These are phyloP conservation scores for Lachnellula willkommii DNA, from an alignment of 2,329 filamentous ascomycete species.

Conservation along the genomic window DNA sequence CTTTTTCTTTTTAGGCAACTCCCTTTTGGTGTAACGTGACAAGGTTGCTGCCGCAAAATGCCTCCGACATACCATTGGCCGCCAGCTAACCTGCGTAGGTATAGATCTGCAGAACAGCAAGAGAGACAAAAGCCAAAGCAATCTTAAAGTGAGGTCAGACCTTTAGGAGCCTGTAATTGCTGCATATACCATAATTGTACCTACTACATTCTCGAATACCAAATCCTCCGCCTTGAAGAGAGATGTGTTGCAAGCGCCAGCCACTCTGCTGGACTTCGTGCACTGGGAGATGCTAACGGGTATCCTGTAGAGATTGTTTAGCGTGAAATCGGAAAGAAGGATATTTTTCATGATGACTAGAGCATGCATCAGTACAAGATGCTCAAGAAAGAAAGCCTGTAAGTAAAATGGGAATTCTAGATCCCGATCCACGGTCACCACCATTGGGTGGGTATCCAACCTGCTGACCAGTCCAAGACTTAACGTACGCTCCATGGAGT, in stretches of 20 bases:
- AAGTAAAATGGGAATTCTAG: background rate
- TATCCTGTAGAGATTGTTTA: conserved; percentile 26
- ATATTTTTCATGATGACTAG: conserved; percentile 20
- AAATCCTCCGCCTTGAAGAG: conserved; percentile 37
- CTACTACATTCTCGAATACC: conserved; percentile 16
- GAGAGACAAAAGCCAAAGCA: too few species aligned
- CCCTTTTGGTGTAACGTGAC: too few species aligned
- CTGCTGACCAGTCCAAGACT: conserved; percentile 51
- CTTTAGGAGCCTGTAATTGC: too few species aligned
- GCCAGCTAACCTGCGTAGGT: too few species aligned
- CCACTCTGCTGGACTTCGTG: conserved; percentile 33
- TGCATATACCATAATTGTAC: conserved; percentile 13
- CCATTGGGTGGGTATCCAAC: conserved; percentile 51
- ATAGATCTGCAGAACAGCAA: too few species aligned
- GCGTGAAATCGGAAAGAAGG: conserved; percentile 32
- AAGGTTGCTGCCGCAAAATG: too few species aligned
- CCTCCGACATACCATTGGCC: too few species aligned
- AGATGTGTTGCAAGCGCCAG: conserved; percentile 35
- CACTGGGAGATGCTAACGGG: conserved; percentile 36
- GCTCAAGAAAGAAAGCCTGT: background rate
- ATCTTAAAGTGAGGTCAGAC: too few species aligned
- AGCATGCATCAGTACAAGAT: background rate
- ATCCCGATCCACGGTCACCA: conserved; percentile 50
- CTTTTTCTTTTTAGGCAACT: too few species aligned
- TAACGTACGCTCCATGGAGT: conserved; percentile 45